Evolutionary conservation across 805 yeast species (phyloP).

Genomic region (Hanseniaspora osmophila): DNA sequence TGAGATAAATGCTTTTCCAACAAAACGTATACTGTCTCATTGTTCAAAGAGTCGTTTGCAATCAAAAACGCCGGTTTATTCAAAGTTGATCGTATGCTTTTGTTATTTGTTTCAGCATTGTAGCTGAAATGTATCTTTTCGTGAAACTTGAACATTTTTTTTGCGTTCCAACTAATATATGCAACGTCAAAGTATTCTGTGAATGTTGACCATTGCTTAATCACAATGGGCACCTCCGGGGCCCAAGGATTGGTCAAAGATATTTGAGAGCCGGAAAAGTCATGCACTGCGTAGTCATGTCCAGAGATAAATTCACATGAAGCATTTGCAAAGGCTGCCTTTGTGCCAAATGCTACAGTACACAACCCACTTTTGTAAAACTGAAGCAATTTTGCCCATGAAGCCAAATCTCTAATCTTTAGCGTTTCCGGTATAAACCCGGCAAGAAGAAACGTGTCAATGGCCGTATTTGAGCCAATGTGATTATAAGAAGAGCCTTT

Average conservation of each 20-base stretch:
- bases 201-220: conserved; percentile 20
- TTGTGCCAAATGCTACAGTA: conserved; percentile 49
- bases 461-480: conserved; percentile 62
- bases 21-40: conserved; percentile 6
- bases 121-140: conserved; percentile 20
- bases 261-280: conserved; percentile 18
- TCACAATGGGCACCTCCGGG: conserved; percentile 9
- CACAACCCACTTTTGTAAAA: conserved; percentile 17
- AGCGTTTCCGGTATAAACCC: conserved; percentile 65
- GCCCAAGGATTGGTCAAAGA: conserved; percentile 4
- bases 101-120: conserved; percentile 10
- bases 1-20: conserved; percentile 17
- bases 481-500: conserved; percentile 45
- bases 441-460: conserved; percentile 48
- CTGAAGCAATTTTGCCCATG: conserved; percentile 14
- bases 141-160: conserved; percentile 12
- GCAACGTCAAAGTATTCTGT: conserved; percentile 31
- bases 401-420: conserved; percentile 22
- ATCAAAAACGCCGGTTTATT: conserved; percentile 33
- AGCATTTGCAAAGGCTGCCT: conserved; percentile 19
- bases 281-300: conserved; percentile 50
- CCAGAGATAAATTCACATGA: conserved; percentile 32
- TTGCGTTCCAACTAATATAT: conserved; percentile 56
- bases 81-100: conserved; percentile 8
- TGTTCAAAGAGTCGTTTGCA: conserved; percentile 18